These are phyloP conservation scores for Vitis hybrid DNA, from an alignment of 177 flowering plant genomes.

Conservation along the genomic window DNA sequence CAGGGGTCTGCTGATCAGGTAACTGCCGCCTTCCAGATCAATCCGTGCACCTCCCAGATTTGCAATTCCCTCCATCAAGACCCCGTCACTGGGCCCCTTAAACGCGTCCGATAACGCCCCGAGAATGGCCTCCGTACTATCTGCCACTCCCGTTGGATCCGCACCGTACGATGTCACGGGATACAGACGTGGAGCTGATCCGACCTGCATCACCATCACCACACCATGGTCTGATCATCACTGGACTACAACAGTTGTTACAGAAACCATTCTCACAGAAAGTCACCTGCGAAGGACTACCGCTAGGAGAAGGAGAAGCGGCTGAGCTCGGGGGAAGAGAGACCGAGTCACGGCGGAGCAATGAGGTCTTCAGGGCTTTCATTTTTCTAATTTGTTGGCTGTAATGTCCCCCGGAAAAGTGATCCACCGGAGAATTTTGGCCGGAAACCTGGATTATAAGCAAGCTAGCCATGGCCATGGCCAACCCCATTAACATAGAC, in stretches of 20 bases:
- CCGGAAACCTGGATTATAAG: conserved; percentile 18
- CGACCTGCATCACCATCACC: not conserved
- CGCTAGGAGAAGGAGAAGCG: conserved; percentile 7
- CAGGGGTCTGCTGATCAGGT: conserved; percentile 66
- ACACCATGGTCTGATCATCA: no score
- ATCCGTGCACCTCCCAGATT: conserved; percentile 88
- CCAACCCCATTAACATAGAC: conserved; percentile 7
- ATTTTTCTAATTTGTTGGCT: conserved; percentile 25
- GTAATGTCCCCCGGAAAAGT: conserved; percentile 4
- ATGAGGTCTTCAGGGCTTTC: conserved; percentile 28
- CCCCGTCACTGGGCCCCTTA: conserved; percentile 19
- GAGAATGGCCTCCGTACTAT: conserved; percentile 75
- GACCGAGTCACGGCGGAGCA: conserved; percentile 23
- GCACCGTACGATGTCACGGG: conserved; percentile 69
- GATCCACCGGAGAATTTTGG: conserved; percentile 10
- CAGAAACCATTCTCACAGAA: not conserved
- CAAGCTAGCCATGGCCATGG: conserved; percentile 11
- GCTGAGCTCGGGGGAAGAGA: conserved; percentile 8
- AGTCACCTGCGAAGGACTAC: not conserved
- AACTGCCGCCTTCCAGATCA: conserved; percentile 78
- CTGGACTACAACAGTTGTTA: not conserved
- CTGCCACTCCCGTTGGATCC: conserved; percentile 78
- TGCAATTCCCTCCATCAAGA: conserved; percentile 54
- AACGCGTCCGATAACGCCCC: conserved; percentile 67
- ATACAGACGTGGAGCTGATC: conserved; percentile 32